A percentile compares a stretch with the other conserved stretches of the same genome.
These are phyloP conservation scores for Oropetium thomaeum DNA, from an alignment of 176 grass and related monocot species.

Conservation along the genomic window DNA sequence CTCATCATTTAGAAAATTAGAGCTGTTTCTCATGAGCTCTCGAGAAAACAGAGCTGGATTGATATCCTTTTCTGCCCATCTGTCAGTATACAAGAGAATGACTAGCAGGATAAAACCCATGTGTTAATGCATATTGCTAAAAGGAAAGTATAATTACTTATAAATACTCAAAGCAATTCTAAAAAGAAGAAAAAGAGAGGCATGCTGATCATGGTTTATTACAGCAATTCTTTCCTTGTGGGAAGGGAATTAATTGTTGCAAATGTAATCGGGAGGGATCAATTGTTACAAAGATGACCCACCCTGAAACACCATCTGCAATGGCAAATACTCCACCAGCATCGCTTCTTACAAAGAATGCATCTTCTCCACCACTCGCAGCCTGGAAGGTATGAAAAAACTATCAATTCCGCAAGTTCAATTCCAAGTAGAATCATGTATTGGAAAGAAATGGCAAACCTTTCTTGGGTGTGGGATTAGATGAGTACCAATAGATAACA, in stretches of 20 bases:
- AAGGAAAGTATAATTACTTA: not conserved
- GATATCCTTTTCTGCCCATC: constrained; percentile 88
- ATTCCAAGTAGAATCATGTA: not conserved
- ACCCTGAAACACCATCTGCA: constrained; percentile 97
- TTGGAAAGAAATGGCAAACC: constrained; percentile 29
- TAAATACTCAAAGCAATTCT: constrained; percentile 12
- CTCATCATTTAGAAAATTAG: constrained; percentile 60
- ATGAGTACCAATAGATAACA: constrained; percentile 62
- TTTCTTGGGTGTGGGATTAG: constrained; percentile 75
- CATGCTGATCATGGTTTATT: not conserved
- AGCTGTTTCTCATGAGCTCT: constrained; percentile 80
- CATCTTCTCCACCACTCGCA: constrained; percentile 83
- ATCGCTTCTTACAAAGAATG: constrained; percentile 60
- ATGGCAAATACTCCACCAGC: constrained; percentile 70
- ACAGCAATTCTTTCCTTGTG: not conserved
- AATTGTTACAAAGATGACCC: constrained; percentile 6
- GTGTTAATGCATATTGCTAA: constrained; percentile 46
- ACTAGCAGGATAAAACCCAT: constrained; percentile 74
- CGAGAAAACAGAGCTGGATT: constrained; percentile 91
- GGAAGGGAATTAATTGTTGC: not conserved
- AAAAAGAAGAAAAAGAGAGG: not conserved
- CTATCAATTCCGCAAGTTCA: not conserved
- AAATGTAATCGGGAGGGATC: too few species aligned
- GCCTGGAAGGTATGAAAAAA: constrained; percentile 23
- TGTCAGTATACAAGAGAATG: constrained; percentile 76